Evolutionary conservation across 1,284 basidiomycete species (phyloP).

Genomic region (Inonotus obliquus): DNA sequence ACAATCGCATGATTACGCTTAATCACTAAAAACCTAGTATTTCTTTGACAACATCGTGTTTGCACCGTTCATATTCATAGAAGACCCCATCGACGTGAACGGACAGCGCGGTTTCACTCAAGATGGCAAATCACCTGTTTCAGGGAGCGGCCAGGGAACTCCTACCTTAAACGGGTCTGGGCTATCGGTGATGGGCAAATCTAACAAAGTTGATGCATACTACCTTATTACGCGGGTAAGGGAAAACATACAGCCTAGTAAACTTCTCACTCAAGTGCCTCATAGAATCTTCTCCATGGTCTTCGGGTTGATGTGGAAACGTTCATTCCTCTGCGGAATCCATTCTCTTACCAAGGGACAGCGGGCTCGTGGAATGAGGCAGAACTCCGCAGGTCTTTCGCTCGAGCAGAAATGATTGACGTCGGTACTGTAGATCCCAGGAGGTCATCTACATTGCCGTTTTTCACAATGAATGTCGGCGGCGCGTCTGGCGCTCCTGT

Average conservation of each 20-base stretch:
- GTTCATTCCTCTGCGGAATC: conserved; percentile 62
- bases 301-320: conserved; percentile 73
- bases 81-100: conserved; percentile 76
- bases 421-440: conserved; percentile 39
- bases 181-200: conserved; percentile 45
- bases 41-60: conserved; percentile 97
- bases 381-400: conserved; percentile 66
- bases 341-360: conserved; percentile 76
- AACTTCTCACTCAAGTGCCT: neutral
- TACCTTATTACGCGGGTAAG: conserved; percentile 77
- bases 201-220: conserved; percentile 85
- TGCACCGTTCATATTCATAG: conserved; percentile 94
- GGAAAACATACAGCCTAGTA: conserved; percentile 2
- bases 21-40: conserved; percentile 49
- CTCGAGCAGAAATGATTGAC: conserved; percentile 60
- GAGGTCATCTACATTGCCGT: conserved; percentile 36
- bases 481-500: conserved; percentile 29
- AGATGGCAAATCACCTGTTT: conserved; percentile 36
- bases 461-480: conserved; percentile 45
- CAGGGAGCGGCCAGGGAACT: conserved; percentile 22
- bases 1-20: neutral
- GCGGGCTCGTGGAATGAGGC: conserved; percentile 65
- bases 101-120: conserved; percentile 44
- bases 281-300: conserved; percentile 62
- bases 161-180: conserved; percentile 8